Evolutionary conservation across 495 filamentous ascomycete genomes (phyloP), one percentile per base, ranked within the genome.

Genomic region (Durotheca rogersii): DNA sequence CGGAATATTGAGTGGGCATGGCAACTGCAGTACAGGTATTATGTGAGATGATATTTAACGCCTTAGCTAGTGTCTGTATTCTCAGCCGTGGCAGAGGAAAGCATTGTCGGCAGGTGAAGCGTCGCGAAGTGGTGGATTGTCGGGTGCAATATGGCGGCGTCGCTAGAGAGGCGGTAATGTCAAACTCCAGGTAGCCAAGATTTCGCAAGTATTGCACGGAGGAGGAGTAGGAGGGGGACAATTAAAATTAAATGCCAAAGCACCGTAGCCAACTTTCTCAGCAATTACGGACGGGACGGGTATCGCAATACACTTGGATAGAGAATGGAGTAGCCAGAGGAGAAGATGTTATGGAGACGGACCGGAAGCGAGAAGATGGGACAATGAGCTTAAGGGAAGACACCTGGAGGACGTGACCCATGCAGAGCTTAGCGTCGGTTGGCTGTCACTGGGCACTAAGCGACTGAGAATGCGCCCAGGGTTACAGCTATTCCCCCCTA

Each of bases 1-100:
- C 75, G 53, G 72, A 70, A 61, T 78, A 78, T 34, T 69, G 66
- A 12, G 67, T 62, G 41, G 72, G 68, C 73, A 74, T 76, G 20
- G 67, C 53, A 54, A 38, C 41, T 47, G n/a, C n/a, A n/a, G n/a
- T n/a, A n/a, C n/a, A n/a, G n/a, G n/a, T n/a, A n/a, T n/a, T n/a
- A n/a, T n/a, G n/a, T n/a, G n/a, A n/a, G n/a, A n/a, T n/a, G n/a
- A n/a, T n/a, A n/a, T n/a, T n/a, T n/a, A n/a, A n/a, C n/a, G n/a
- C 25, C 32, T 56, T 20, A 27, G 51, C 41, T 56, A 46, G n/a
- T 41, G 1, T 60, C 32, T 60, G 45, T 16, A n/a, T 47, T 31
- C 9, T 39, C 43, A 16, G 47, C 34, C 7, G 6, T 47, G 31
- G 19, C 35, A 44, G 46, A 51, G 33, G 16, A 20, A 51, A 55